phyloP scores from a whole-genome alignment of 73 alveolate species.

The Blepharisma japonicum region DNA sequence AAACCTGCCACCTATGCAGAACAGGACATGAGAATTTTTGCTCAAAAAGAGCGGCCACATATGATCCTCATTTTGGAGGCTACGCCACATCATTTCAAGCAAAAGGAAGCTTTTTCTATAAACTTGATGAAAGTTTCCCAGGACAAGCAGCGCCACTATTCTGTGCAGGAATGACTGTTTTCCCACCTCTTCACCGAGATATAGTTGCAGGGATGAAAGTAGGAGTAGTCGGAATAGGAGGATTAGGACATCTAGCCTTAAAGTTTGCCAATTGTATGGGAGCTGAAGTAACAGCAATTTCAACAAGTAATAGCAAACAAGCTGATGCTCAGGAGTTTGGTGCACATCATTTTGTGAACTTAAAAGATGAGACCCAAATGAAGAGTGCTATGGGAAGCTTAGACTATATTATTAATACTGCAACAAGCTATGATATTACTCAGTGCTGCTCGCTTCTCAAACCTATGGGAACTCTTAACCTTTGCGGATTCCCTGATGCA shows the following conservation, averaged over 20 bases:
- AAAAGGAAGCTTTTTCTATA: constrained; percentile 53
- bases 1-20: constrained; percentile 38
- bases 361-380: constrained; percentile 45
- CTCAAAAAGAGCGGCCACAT: constrained; percentile 39
- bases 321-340: constrained; percentile 61
- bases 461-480: constrained; percentile 44
- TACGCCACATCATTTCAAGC: constrained; percentile 74
- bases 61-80: constrained; percentile 67
- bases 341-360: constrained; percentile 58
- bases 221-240: constrained; percentile 78
- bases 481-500: constrained; percentile 61
- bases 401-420: constrained; percentile 53
- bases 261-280: constrained; percentile 64
- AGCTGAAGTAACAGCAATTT: constrained; percentile 58
- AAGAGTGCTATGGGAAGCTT: constrained; percentile 43
- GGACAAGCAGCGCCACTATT: constrained; percentile 67
- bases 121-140: constrained; percentile 49
- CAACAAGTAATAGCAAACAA: constrained; percentile 56
- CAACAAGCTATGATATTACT: constrained; percentile 33
- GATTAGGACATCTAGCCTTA: constrained; percentile 73
- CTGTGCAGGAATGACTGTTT: constrained; percentile 77
- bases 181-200: constrained; percentile 62
- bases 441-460: constrained; percentile 34
- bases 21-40: constrained; percentile 66
- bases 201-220: constrained; percentile 53